Evolutionary conservation across 2,329 filamentous ascomycete species (phyloP), one percentile per base, ranked within the genome.

Genomic region (Aspergillus sp.): DNA sequence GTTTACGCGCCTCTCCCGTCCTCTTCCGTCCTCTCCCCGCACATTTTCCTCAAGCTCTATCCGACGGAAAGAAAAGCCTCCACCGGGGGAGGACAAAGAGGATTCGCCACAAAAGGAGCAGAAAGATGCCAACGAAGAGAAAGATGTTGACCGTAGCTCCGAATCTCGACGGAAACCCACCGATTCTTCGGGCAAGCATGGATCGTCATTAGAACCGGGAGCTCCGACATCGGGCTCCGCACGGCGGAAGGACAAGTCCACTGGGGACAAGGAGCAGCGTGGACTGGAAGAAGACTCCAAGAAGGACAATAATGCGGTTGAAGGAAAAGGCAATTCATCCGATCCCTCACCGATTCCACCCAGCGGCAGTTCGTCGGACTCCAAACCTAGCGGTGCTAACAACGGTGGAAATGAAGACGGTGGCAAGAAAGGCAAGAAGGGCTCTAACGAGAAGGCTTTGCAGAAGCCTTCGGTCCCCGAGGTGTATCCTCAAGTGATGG

Each of bases 401-500:
- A 65, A 64, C 44, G 65, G 68, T 27, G 69, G 76, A 11, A 76
- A 75, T 43, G 82, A 85, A 52, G 77, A 79, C 54, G 78, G 84
- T 26, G 81, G 85, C 39, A 85, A 81, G 67, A 86, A 82, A 60
- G 83, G 88, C 43, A 79, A 82, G 53, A 90, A 86, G 62, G 59
- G 65, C 30, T 77, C 82, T 39, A 65, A 72, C n/a, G 88, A 93
- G 47, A 83, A 82, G 59, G 83, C 86, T 26, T 75, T 97, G 33
- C 82, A 89, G 57, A 97, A 97, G 70, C 87, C 90, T 2, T 81
- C 85, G 3, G 86, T 97, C 10, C 93, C 93, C 10, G 93, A 98
- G 49, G 84, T 96, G 35, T 98, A 98, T 65, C 93, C 93, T 4
- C 93, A 97, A 65, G 90, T 98, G 43, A 88, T 98, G 78, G 91